Conservation (phyloP, 1,284 basidiomycete genomes). For the Moniliella sp. region DNA sequence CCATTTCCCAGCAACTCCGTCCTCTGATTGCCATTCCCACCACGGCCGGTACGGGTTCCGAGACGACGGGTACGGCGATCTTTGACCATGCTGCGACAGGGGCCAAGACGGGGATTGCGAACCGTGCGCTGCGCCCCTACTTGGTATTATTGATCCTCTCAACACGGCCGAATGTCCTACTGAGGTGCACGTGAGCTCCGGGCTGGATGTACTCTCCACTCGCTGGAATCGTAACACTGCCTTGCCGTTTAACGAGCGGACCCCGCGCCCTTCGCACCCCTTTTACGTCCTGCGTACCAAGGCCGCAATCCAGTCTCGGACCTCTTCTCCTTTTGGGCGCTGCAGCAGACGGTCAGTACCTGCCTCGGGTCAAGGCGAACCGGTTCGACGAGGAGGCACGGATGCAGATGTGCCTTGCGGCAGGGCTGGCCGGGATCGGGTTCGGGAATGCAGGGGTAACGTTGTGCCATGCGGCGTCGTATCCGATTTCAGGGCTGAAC, state of each 20-base stretch:
- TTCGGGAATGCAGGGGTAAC: conserved; percentile 75
- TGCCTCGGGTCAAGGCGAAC: conserved; percentile 66
- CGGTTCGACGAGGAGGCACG: conserved; percentile 53
- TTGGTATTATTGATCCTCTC: conserved; percentile 65
- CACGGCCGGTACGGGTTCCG: conserved; percentile 64
- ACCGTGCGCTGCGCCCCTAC: conserved; percentile 61
- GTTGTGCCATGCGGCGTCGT: conserved; percentile 21
- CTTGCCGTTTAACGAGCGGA: conserved; percentile 63
- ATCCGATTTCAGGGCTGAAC: conserved; percentile 49
- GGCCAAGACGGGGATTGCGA: conserved; percentile 91
- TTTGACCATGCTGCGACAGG: conserved; percentile 50
- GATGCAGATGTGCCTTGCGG: conserved; percentile 59
- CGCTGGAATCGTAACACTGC: conserved; percentile 78
- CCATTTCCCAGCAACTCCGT: conserved; percentile 52
- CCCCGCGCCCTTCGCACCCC: conserved; percentile 68
- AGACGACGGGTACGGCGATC: conserved; percentile 93
- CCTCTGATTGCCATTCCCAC: conserved; percentile 85
- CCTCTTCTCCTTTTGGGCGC: conserved; percentile 83
- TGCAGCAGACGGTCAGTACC: conserved; percentile 67
- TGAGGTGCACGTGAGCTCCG: conserved; percentile 69
- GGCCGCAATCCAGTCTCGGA: conserved; percentile 84
- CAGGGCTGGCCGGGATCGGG: conserved; percentile 55
- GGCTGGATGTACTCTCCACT: conserved; percentile 75
- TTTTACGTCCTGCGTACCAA: conserved; percentile 71
- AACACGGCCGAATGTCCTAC: conserved; percentile 54